Evolutionary conservation across 371 early-diverging fungal species (phyloP).

Genomic region (Sporodiniella umbellata): DNA sequence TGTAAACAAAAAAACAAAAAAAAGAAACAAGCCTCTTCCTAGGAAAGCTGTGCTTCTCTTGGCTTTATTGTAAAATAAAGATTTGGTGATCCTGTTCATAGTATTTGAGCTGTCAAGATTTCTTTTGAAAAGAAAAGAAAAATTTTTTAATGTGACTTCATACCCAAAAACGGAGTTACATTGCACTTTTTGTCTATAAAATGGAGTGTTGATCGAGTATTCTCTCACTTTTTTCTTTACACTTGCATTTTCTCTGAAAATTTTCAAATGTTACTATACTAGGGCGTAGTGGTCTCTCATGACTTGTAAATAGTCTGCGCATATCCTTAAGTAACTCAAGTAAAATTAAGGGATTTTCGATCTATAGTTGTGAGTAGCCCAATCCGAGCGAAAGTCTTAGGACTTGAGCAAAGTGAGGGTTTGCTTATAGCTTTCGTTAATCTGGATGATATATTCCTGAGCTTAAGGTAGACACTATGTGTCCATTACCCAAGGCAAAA

Average conservation of each 20-base stretch:
- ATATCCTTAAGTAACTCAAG: slow-evolving; percentile 29
- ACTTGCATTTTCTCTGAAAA: slow-evolving; percentile 1
- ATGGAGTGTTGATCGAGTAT: too few species aligned
- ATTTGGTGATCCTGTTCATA: too few species aligned
- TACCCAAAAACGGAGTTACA: too few species aligned
- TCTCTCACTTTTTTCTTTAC: not conserved
- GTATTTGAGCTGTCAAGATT: too few species aligned
- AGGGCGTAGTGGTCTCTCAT: slow-evolving; percentile 1
- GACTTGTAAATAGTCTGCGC: slow-evolving; percentile 16
- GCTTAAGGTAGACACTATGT: slow-evolving; percentile 40
- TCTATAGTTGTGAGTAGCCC: slow-evolving; percentile 5
- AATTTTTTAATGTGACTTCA: too few species aligned
- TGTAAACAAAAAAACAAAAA: too few species aligned
- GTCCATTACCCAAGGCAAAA: slow-evolving; percentile 36
- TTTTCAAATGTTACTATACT: not conserved
- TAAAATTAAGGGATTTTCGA: slow-evolving; percentile 20
- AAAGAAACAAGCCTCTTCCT: too few species aligned
- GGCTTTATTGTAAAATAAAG: too few species aligned
- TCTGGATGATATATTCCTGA: slow-evolving; percentile 45
- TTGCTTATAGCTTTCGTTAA: slow-evolving; percentile 14
- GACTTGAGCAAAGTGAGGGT: slow-evolving; percentile 16
- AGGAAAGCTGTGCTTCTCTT: too few species aligned
- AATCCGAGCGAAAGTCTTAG: slow-evolving; percentile 20
- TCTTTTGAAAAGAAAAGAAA: too few species aligned
- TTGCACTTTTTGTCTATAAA: too few species aligned